Base-by-base conservation (phyloP, 2,329 filamentous ascomycete species). In the Calonectria pseudoreteaudii region DNA sequence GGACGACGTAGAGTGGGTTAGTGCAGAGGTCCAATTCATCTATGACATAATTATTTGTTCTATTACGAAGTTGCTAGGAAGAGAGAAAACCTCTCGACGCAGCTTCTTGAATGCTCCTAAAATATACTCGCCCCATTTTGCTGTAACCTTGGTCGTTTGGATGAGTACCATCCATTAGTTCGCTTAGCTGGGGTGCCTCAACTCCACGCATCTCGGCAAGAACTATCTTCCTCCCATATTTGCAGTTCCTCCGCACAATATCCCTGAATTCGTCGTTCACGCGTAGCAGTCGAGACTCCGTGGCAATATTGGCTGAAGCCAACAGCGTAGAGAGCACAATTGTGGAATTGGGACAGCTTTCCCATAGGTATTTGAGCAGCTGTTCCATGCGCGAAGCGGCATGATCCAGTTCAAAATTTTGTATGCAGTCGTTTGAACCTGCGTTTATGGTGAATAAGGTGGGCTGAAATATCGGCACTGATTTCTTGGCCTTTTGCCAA, bases 361-460 rank as follows among this genome's bases (percentile, higher is more conserved):
- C 47, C 76, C 80, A 84, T 8, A 86, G 67, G 47, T 80, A 77
- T 47, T 84, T 78, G 38, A 86, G 56, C 44, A 86, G 47, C 38
- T 41, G 62, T 14, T 65, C 73, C 70, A 85, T 76, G 13, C 84
- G 80, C 10, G 77, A 68, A 6, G 80, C 80, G 9, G 81, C 80
- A 20, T 75, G 75, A 10, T 78, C 20, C n/a, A 84, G 68, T 66
- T 84, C 78, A 20, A 80, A 73, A 71, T 82, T 76, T 36, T 81
- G 81, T 36, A 80, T 73, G 75, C 83, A 84, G 74, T 87, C 85
- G 73, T 86, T 86, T 18, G 85, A 84, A 2, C 86, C 85, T 10
- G 78, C 82, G 70, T 86, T 85, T 71, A 87, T 72, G 10, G 85
- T 76, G 52, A 86, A 79, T 16, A 86, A 31, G 68, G 86, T 84